Percentiles rank a stretch among this genome's conserved stretches.
phyloP scores from a whole-genome alignment of 345 rosid genomes.

The Aurinia saxatilis region DNA sequence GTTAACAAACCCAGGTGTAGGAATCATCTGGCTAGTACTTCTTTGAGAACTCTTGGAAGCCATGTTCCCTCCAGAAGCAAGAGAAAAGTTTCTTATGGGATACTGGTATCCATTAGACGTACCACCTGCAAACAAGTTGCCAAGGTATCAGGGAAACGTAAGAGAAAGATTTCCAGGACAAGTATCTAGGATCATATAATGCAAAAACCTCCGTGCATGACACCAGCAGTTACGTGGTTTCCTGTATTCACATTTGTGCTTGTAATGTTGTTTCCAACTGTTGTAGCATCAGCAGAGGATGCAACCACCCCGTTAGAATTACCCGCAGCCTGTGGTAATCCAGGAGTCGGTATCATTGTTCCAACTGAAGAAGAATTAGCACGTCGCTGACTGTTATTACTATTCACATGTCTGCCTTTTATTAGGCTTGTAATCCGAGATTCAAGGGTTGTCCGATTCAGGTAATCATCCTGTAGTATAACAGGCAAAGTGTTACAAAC shows the following conservation, averaged over 20 bases:
- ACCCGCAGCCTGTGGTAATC: constrained; percentile 48
- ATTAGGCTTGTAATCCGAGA: constrained; percentile 47
- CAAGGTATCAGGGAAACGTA: constrained; percentile 9
- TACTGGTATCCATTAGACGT: constrained; percentile 66
- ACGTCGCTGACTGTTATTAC: constrained; percentile 41
- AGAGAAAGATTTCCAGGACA: constrained; percentile 2
- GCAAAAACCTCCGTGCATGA: constrained; percentile 46
- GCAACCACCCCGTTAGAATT: constrained; percentile 47
- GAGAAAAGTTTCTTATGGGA: constrained; percentile 49
- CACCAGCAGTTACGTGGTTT: constrained; percentile 42
- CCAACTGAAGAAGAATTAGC: constrained; percentile 53
- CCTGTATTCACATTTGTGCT: constrained; percentile 44
- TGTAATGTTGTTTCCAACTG: constrained; percentile 45
- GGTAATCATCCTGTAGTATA: constrained; percentile 67
- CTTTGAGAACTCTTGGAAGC: constrained; percentile 58
- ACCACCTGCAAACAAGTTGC: constrained; percentile 42
- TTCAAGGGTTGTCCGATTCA: constrained; percentile 64
- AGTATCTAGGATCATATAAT: constrained; percentile 41
- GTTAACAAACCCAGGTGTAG: constrained; percentile 77
- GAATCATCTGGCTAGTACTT: constrained; percentile 78
- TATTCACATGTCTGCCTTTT: constrained; percentile 31
- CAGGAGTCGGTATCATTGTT: constrained; percentile 94
- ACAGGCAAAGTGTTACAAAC: constrained; percentile 14
- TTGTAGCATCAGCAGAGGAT: constrained; percentile 53
- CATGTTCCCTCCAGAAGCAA: constrained; percentile 70